Base-by-base conservation (phyloP, 2,329 filamentous ascomycete genomes). In the Colletotrichum camelliae region DNA sequence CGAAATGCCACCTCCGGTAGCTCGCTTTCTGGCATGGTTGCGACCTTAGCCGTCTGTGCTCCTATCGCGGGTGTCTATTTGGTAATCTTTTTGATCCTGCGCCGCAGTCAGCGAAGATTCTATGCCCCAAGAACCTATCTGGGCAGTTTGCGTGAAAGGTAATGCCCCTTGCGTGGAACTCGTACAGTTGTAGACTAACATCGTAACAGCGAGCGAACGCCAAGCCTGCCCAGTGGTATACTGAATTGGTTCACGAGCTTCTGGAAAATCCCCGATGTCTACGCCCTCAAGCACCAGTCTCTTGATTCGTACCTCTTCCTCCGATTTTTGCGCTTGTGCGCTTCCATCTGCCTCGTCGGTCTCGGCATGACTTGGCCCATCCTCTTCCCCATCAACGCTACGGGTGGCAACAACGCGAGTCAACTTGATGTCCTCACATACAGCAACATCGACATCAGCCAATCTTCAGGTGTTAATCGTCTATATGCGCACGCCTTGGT, bases 241-340 rank as follows among this genome's bases (percentile, higher is more conserved):
- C 86, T 93, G 78, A 90, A 91, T 79, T 94, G 93, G 93, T 83
- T 94, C 69, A 83, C 83, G n/a, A 83, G 87, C 33, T 93, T 94
- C 85, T 92, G 90, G 86, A 90, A 89, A 80, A 88, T 91, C 72
- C 89, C 89, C 6, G 95, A 98, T 83, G 91, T 92, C 68, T 95
- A 95, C 81, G 92, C 95, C 39, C 90, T 98, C 33, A 94, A 96
- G 80, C 94, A 97, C 84, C 94, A 96, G 83, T 96, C 95, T 2
- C 90, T 98, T 79, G 96, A 98, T 84, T 93, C 94, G 15, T 98
- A 96, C 82, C 90, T 98, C 35, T 94, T 96, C 83, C 89, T 98
- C 48, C 94, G 96, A 43, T 96, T 96, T 81, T 86, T 98, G 78
- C 95, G 96, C 81, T 93, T 96, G 78, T 86, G 93, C 9, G 89